phyloP scores from a whole-genome alignment of 495 filamentous ascomycete genomes.

The Amphirosellinia nigrospora region DNA sequence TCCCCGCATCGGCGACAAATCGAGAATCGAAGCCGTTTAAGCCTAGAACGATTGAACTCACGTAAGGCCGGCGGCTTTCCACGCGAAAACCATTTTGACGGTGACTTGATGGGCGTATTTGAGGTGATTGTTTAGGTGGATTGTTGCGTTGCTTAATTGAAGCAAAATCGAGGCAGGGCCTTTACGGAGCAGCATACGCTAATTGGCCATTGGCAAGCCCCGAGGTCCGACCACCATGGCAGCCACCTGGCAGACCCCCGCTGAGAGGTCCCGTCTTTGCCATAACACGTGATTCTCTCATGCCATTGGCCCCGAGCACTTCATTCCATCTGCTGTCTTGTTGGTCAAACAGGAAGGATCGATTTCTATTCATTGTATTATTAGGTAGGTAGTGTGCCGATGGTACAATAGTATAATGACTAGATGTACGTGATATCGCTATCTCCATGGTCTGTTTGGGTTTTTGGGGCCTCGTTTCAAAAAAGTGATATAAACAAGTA shows the following conservation, averaged over 20 bases:
- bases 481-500: constrained; percentile 27
- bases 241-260: constrained; percentile 21
- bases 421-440: constrained; percentile 1
- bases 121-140: constrained; percentile 34
- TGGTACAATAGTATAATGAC: not conserved
- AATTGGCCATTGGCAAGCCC: constrained; percentile 14
- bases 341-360: not conserved
- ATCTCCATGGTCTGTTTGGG: not conserved
- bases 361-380: not conserved
- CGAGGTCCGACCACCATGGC: not conserved
- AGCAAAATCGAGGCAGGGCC: constrained; percentile 34
- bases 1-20: constrained; percentile 13
- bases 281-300: constrained; percentile 19
- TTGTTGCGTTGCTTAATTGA: constrained; percentile 34
- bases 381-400: no score
- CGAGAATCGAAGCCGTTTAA: not conserved
- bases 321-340: not conserved
- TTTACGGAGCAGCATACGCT: constrained; percentile 20
- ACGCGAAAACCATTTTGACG: constrained; percentile 94
- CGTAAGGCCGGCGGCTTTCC: constrained; percentile 98
- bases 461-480: not conserved
- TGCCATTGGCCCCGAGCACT: not conserved
- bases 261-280: not conserved
- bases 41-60: constrained; percentile 54
- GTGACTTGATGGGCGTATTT: constrained; percentile 40